Percentiles rank a stretch among this genome's conserved stretches.
Evolutionary conservation across 2,329 filamentous ascomycete genomes (phyloP).

Genomic region (Beauveria australis): DNA sequence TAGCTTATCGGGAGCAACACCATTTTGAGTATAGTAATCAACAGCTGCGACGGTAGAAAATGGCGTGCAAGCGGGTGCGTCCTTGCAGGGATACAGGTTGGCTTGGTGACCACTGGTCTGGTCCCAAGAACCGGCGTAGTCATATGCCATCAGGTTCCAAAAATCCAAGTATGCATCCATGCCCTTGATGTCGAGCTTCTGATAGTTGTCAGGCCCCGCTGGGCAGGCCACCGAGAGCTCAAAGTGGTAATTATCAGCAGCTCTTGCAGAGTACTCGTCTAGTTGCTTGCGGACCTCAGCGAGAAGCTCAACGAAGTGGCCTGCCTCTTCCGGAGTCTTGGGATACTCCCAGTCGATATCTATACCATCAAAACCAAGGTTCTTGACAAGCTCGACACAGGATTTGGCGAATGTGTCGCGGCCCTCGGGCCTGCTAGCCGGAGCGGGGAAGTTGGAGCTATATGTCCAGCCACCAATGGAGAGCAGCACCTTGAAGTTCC

Average conservation of each 20-base stretch:
- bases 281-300: conserved; percentile 47
- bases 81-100: conserved; percentile 58
- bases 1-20: conserved; percentile 63
- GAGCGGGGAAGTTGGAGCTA: conserved; percentile 69
- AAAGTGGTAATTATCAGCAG: conserved; percentile 42
- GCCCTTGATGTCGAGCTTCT: conserved; percentile 50
- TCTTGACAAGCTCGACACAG: conserved; percentile 67
- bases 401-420: conserved; percentile 64
- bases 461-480: conserved; percentile 94
- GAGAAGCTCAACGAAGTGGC: conserved; percentile 52
- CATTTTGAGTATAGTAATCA: conserved; percentile 56
- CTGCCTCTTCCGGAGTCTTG: conserved; percentile 43
- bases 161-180: conserved; percentile 64
- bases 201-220: conserved; percentile 54
- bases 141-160: conserved; percentile 83
- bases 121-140: conserved; percentile 82
- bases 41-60: conserved; percentile 69
- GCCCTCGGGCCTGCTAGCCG: conserved; percentile 62
- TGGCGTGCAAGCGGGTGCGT: conserved; percentile 59
- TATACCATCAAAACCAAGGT: conserved; percentile 69
- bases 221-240: conserved; percentile 58
- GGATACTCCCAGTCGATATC: conserved; percentile 66
- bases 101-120: conserved; percentile 64
- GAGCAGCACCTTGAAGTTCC: conserved; percentile 76
- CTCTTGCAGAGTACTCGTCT: conserved; percentile 44